Evolutionary conservation across 345 rosid genomes (phyloP), one percentile per base, ranked within the genome.

Genomic region (Syzygium jambos): DNA sequence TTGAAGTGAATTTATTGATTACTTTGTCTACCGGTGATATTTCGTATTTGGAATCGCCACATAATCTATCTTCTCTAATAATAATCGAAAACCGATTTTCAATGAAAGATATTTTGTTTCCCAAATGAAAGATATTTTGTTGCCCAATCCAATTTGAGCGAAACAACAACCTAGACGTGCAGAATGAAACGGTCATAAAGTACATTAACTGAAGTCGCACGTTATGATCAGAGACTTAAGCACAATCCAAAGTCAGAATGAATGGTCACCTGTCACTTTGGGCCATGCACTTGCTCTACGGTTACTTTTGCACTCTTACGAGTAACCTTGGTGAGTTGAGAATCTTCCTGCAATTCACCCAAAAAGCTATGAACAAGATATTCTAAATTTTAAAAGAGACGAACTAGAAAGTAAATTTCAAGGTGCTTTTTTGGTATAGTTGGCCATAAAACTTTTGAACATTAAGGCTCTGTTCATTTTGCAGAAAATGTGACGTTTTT

Each of bases 241-340:
- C 46, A 34, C 78, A 17, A 30, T 68, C 23, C 56, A 55, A 41
- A 85, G 82, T 10, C 59, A 29, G 78, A 88, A 86, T 86, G 52
- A 86, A 57, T 49, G 59, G 57, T 91, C 91, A 96, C 99, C 99
- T 98, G 99, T 30, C 98, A 98, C 99, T 96, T 98, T 78, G 96
- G 91, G 54, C 99, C 99, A 90, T 98, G 98, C 56, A 96, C 99
- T 91, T 96, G 99, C 91, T 98, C 99, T 54, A 96, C 98, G 1
- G 99, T 96, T 88, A 96, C 95, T 92, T 98, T 98, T 43, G 99
- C 96, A 87, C 99, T 95, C 84, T 98, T 99, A 34, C 99, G 94
- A 83, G 99, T 96, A 85, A 98, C 96, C 95, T 98, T 98, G n/a
- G 97, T 94, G 56, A 96, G 98, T 87, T 93, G 99, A 65, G 98